Base-by-base conservation (phyloP, 805 yeast genomes). In the Sporopachydermia quercuum region DNA sequence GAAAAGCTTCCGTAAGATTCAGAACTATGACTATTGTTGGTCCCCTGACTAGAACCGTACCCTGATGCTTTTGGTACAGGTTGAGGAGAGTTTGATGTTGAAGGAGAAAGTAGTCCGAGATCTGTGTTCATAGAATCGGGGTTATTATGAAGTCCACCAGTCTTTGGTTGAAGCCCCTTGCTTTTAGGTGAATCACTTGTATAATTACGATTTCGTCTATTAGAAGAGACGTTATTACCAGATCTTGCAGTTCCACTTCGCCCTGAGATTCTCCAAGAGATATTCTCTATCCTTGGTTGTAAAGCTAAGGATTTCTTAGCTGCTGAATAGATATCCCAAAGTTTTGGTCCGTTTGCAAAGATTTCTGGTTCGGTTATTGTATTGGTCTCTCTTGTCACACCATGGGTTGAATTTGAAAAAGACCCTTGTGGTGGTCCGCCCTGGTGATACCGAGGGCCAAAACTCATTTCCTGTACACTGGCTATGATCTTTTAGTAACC, bases 251-350 rank as follows among this genome's bases (percentile, higher is more conserved):
- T 23, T 8, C 13, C n/a, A 8, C 13, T 8, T 8, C 30, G 30
- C 13, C 30, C 30, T n/a, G 30, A 23, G n/a, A 23, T 23, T 8
- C 30, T 8, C 30, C 30, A 23, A n/a, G 30, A 23, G n/a, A 23
- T 23, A 23, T 23, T 23, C n/a, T 23, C 30, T 8, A 23, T 23
- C 8, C 30, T 8, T 8, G 30, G 30, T n/a, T 23, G 30, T 8
- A 23, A n/a, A n/a, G 30, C 30, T 23, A 23, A n/a, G 30, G 30
- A 23, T 23, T 23, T 23, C n/a, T 23, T 23, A 23, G 30, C 30
- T 23, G 30, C 30, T 8, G 30, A 8, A n/a, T 23, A 23, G n/a
- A 23, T 23, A 23, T 23, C 30, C 30, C 30, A 23, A 8, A 23
- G n/a, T n/a, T 23, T 23, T n/a, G 30, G 30, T 8, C 30, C 30